Evolutionary conservation across 768 basidiomycete species (phyloP).

Genomic region (Calocera cornea): DNA sequence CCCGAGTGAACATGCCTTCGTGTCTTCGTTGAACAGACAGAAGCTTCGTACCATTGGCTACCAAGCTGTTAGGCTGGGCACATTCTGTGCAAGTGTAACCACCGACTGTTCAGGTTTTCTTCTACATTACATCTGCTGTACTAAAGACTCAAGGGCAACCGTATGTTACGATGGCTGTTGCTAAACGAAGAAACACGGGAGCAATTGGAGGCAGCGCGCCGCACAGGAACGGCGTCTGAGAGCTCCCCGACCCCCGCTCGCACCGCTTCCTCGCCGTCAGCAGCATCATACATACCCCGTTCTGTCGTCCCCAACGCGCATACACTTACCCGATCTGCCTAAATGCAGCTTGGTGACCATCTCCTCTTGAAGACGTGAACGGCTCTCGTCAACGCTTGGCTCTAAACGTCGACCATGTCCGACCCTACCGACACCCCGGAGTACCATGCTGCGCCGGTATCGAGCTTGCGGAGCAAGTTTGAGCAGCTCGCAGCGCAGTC

Average conservation of each 20-base stretch:
- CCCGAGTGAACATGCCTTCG: no score
- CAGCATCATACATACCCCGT: not conserved
- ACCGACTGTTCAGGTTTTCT: no score
- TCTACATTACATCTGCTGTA: no score
- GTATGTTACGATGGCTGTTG: not conserved
- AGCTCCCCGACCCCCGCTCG: not conserved
- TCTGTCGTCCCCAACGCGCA: not conserved
- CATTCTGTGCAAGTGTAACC: no score
- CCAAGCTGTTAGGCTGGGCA: no score
- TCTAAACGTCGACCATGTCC: not conserved
- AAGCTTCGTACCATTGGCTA: no score
- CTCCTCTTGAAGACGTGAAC: not conserved
- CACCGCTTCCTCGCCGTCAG: constrained; percentile 3
- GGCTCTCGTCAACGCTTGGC: not conserved
- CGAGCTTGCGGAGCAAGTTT: constrained; percentile 54
- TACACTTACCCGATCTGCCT: constrained; percentile 3
- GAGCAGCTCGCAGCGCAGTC: constrained; percentile 47
- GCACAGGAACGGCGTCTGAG: not conserved
- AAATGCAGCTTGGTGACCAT: not conserved
- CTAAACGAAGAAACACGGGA: constrained; percentile 2
- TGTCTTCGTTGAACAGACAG: no score
- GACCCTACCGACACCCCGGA: not conserved
- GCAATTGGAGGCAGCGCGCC: not conserved
- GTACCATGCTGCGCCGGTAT: constrained; percentile 32
- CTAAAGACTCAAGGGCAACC: no score